Percentiles rank a stretch among this genome's conserved stretches.
These are phyloP conservation scores for Chytriomyces sp. DNA, from an alignment of 192 early-diverging fungal species.

Conservation along the genomic window DNA sequence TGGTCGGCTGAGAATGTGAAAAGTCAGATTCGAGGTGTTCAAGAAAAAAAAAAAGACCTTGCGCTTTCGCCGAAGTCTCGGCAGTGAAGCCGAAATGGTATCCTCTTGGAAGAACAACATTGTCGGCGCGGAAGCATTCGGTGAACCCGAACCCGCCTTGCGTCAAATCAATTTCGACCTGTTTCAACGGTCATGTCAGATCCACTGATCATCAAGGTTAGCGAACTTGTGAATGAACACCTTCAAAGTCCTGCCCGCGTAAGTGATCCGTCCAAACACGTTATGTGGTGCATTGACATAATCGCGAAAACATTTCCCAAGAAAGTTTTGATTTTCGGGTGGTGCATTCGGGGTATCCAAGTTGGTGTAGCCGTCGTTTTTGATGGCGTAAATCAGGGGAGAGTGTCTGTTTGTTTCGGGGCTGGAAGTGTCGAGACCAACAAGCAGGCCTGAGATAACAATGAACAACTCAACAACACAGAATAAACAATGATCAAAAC, in stretches of 20 bases:
- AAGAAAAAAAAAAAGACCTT: constrained; percentile 2
- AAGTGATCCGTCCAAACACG: constrained; percentile 60
- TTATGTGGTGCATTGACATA: constrained; percentile 56
- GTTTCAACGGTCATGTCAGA: neutral
- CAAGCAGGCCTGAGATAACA: constrained; percentile 2
- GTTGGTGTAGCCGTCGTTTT: constrained; percentile 68
- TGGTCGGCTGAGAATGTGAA: constrained; percentile 67
- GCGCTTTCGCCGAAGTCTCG: constrained; percentile 16
- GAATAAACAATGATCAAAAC: constrained; percentile 39
- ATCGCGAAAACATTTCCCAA: constrained; percentile 17
- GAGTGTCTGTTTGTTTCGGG: constrained; percentile 38
- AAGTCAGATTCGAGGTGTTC: neutral
- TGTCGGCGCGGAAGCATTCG: constrained; percentile 57
- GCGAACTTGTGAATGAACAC: neutral
- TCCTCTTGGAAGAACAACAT: constrained; percentile 66
- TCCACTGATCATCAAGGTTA: neutral
- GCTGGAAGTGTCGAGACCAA: constrained; percentile 5
- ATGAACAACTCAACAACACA: no score
- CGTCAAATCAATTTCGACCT: constrained; percentile 56
- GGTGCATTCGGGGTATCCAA: constrained; percentile 49
- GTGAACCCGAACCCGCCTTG: constrained; percentile 57
- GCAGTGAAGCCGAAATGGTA: constrained; percentile 77
- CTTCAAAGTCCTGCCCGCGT: constrained; percentile 58
- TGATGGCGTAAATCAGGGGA: constrained; percentile 61
- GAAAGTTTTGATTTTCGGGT: neutral